phyloP scores from a whole-genome alignment of 345 rosid genomes.

The Populus ilicifolia region DNA sequence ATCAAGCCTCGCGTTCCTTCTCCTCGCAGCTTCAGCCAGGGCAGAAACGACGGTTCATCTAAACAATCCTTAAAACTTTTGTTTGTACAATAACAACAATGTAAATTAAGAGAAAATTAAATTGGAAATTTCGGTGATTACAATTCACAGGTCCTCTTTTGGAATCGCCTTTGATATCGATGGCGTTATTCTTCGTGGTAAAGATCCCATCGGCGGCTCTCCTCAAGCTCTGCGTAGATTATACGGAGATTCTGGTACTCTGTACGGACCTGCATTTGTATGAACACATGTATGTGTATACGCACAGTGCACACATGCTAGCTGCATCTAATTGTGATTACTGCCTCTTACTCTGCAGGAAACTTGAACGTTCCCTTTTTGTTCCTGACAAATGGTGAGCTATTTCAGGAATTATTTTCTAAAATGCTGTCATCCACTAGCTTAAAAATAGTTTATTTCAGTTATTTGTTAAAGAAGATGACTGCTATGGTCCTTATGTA shows the following conservation, averaged over 20 bases:
- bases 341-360: conserved; percentile 26
- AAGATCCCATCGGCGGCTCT: conserved; percentile 43
- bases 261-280: background rate
- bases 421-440: background rate
- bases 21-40: conserved; percentile 6
- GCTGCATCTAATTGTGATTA: background rate
- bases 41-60: background rate
- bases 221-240: conserved; percentile 39
- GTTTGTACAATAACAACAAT: background rate
- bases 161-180: conserved; percentile 52
- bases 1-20: conserved; percentile 1
- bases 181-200: conserved; percentile 47
- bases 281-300: background rate
- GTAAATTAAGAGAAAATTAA: background rate
- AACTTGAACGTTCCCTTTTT: conserved; percentile 39
- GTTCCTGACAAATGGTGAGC: conserved; percentile 51
- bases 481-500: background rate
- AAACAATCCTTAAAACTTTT: background rate
- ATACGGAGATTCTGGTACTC: conserved; percentile 29
- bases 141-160: conserved; percentile 31
- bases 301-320: background rate
- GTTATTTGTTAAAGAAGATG: background rate
- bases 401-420: background rate
- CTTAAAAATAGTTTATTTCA: background rate
- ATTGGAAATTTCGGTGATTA: background rate